Evolutionary conservation across 1,284 basidiomycete genomes (phyloP).

Genomic region (Cutaneotrichosporon sp.): DNA sequence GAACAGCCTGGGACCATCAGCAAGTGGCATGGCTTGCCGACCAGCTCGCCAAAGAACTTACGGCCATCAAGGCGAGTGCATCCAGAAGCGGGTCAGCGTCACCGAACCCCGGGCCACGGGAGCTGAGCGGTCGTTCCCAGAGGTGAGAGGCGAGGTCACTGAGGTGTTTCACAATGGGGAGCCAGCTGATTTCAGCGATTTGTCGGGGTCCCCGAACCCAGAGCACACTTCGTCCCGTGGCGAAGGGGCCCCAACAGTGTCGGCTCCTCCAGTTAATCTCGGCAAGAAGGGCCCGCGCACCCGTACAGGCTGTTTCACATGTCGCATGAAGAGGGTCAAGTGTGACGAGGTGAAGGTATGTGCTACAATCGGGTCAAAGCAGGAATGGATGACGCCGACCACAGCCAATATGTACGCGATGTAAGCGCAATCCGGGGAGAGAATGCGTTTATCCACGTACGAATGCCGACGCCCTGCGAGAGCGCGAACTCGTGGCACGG

Average conservation of each 20-base stretch:
- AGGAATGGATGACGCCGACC: too few relatives aligned
- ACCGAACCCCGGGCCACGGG: too few relatives aligned
- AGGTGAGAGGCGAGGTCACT: too few relatives aligned
- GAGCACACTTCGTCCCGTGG: too few relatives aligned
- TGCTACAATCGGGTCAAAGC: too few relatives aligned
- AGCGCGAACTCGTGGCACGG: not conserved
- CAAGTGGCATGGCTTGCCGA: slow-evolving; percentile 14
- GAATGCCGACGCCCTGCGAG: not conserved
- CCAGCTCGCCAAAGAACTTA: not conserved
- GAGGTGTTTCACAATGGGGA: too few relatives aligned
- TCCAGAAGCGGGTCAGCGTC: too few relatives aligned
- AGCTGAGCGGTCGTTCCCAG: too few relatives aligned
- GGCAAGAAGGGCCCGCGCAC: slow-evolving; percentile 15
- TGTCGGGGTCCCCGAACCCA: not conserved
- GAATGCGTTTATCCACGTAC: slow-evolving; percentile 14
- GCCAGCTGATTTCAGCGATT: not conserved
- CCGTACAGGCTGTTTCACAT: slow-evolving; percentile 18
- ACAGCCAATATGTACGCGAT: slow-evolving; percentile 15
- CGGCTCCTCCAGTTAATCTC: not conserved
- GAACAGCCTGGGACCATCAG: slow-evolving; percentile 10
- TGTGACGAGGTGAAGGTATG: slow-evolving; percentile 17
- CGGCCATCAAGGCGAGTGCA: too few relatives aligned
- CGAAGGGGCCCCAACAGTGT: not conserved
- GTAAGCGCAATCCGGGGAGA: slow-evolving; percentile 13
- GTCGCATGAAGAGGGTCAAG: slow-evolving; percentile 15